Conservation (phyloP, 1,284 basidiomycete species). For the Microbotryomycetes sp. region DNA sequence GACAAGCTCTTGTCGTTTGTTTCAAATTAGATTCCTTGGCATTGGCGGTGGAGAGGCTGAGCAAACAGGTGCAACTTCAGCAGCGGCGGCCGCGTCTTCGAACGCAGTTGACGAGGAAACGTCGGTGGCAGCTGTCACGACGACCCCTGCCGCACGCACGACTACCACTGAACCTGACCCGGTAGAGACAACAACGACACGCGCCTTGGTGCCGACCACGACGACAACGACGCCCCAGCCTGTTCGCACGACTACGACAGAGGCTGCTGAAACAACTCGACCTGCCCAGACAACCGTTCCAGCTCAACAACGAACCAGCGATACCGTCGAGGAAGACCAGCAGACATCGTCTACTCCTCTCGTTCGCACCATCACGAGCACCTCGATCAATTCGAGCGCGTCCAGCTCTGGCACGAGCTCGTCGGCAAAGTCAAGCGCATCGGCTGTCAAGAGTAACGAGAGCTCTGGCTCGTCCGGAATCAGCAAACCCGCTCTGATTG, state of each 20-base stretch:
- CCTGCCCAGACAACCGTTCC: neutral
- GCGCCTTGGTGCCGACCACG: neutral
- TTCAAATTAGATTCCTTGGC: neutral
- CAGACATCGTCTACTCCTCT: neutral
- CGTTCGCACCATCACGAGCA: neutral
- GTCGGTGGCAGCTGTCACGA: neutral
- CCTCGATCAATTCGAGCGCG: neutral
- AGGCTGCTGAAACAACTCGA: neutral
- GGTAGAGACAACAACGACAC: neutral
- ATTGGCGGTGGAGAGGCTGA: too few relatives aligned
- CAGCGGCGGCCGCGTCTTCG: neutral
- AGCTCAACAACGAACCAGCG: neutral
- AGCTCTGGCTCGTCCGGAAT: constrained; percentile 15
- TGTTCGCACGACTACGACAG: neutral
- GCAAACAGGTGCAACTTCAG: neutral
- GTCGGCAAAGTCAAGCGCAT: neutral
- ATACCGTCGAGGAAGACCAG: too few relatives aligned
- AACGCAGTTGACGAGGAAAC: neutral
- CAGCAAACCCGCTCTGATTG: constrained; percentile 24
- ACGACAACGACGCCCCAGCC: neutral
- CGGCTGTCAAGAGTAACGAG: constrained; percentile 2
- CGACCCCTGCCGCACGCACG: neutral
- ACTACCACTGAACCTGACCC: neutral
- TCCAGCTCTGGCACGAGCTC: neutral
- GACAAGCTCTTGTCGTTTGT: neutral